Evolutionary conservation across 257 asterid genomes (phyloP).

Genomic region (Schizonepeta tenuifolia): DNA sequence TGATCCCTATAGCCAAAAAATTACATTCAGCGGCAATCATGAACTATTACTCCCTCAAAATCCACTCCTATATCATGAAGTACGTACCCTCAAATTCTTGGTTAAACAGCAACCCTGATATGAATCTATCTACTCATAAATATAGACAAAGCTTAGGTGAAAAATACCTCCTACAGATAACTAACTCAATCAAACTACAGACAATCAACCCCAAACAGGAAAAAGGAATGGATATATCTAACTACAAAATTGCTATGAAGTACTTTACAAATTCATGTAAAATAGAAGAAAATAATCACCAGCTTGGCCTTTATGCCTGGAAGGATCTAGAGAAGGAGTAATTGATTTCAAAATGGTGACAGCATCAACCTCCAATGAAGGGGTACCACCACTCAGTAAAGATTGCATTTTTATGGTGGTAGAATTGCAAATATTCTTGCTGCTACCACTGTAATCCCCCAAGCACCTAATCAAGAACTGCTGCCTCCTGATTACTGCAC

Average conservation of each 20-base stretch:
- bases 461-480: slow-evolving; percentile 80
- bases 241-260: slow-evolving; percentile 7
- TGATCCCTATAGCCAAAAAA: slow-evolving; percentile 4
- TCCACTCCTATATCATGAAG: not conserved
- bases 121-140: not conserved
- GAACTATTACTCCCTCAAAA: slow-evolving; percentile 23
- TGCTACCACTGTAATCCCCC: slow-evolving; percentile 42
- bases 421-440: slow-evolving; percentile 34
- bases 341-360: slow-evolving; percentile 70
- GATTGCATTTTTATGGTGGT: slow-evolving; percentile 62
- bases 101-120: not conserved
- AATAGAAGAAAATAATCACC: slow-evolving; percentile 50
- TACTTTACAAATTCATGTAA: not conserved
- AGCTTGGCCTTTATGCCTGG: slow-evolving; percentile 97
- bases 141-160: not conserved
- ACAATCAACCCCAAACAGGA: not conserved
- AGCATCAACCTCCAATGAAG: slow-evolving; percentile 69
- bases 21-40: not conserved
- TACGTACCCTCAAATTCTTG: not conserved
- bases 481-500: slow-evolving; percentile 66
- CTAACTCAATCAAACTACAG: not conserved
- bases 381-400: slow-evolving; percentile 48
- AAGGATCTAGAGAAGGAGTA: slow-evolving; percentile 73
- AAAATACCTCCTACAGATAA: not conserved
- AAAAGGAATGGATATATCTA: not conserved